phyloP scores from a whole-genome alignment of 345 rosid species.

The Alliaria petiolata region DNA sequence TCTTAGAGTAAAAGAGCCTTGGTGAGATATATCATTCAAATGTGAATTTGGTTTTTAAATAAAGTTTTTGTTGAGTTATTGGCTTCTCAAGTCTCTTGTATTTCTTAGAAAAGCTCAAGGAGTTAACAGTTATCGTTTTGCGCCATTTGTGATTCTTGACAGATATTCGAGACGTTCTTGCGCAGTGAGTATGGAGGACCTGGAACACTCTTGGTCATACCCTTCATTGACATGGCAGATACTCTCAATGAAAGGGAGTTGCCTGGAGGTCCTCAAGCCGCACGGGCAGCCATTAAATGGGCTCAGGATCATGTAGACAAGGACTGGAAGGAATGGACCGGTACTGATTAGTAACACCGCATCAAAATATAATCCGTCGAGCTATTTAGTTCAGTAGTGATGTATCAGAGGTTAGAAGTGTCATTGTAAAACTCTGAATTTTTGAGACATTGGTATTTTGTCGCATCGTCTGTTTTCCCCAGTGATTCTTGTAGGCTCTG shows the following conservation, averaged over 20 bases:
- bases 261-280: conserved; percentile 91
- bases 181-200: conserved; percentile 89
- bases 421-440: conserved; percentile 7
- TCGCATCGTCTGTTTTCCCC: too few species aligned
- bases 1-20: background rate
- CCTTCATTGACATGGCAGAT: conserved; percentile 94
- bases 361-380: background rate
- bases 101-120: background rate
- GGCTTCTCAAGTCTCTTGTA: background rate
- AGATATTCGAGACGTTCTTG: conserved; percentile 81
- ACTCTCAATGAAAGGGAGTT: conserved; percentile 63
- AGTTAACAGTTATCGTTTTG: background rate
- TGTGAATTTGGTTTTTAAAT: background rate
- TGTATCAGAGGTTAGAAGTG: conserved; percentile 8
- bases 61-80: background rate
- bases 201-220: conserved; percentile 80
- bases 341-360: conserved; percentile 29
- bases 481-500: background rate
- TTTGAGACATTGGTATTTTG: background rate
- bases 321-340: conserved; percentile 92
- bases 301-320: conserved; percentile 79
- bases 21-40: background rate
- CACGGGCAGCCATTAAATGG: conserved; percentile 86
- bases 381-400: background rate
- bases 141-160: conserved; percentile 19